Percentiles rank a stretch among this genome's conserved stretches.
phyloP scores from a whole-genome alignment of 352 stramenopile species.

The Phytopythium litorale region DNA sequence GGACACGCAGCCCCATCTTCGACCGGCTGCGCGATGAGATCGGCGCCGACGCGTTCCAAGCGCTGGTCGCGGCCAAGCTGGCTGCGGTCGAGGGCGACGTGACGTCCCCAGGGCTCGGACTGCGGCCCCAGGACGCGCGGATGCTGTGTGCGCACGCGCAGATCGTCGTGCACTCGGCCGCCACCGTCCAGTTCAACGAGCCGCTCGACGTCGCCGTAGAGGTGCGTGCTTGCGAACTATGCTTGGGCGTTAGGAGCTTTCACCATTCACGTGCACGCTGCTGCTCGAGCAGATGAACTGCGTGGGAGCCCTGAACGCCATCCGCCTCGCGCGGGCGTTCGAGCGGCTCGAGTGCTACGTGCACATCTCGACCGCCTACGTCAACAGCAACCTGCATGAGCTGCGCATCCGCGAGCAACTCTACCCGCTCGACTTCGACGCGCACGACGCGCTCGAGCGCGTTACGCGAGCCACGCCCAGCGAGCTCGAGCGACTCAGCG shows the following conservation, averaged over 20 bases:
- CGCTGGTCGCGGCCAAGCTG: constrained; percentile 55
- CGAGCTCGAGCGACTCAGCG: constrained; percentile 57
- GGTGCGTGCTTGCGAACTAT: constrained; percentile 5
- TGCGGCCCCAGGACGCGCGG: constrained; percentile 37
- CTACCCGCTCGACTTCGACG: constrained; percentile 86
- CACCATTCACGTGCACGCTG: neutral
- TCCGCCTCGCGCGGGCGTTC: constrained; percentile 61
- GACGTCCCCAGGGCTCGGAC: constrained; percentile 54
- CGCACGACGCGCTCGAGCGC: constrained; percentile 53
- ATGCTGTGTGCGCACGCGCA: constrained; percentile 44
- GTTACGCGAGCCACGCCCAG: constrained; percentile 46
- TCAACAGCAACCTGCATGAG: constrained; percentile 79
- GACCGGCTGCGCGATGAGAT: constrained; percentile 56
- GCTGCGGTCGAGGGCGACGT: constrained; percentile 65
- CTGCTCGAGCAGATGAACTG: constrained; percentile 56
- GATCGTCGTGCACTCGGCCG: constrained; percentile 82
- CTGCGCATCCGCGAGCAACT: constrained; percentile 56
- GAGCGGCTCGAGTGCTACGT: constrained; percentile 51
- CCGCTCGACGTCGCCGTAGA: constrained; percentile 81
- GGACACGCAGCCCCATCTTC: constrained; percentile 59
- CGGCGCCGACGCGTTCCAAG: constrained; percentile 34
- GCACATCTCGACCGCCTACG: constrained; percentile 83
- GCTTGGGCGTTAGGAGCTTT: neutral
- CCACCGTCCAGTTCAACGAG: constrained; percentile 85
- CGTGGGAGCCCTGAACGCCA: constrained; percentile 55